These are phyloP conservation scores for Populus tomentosa DNA, from an alignment of 441 rosid genomes.

Conservation along the genomic window DNA sequence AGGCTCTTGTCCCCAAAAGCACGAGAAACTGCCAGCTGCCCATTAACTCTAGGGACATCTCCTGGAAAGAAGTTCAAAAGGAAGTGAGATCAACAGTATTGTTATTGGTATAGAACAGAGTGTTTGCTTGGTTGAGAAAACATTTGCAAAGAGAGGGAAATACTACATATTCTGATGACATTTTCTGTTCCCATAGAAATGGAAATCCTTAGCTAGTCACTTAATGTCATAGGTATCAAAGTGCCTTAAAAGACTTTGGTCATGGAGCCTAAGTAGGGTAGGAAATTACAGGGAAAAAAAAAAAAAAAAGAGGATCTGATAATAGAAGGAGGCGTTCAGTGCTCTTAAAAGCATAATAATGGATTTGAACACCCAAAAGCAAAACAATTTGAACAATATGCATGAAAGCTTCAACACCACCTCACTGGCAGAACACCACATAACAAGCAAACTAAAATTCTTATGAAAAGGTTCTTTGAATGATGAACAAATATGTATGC, in stretches of 20 bases:
- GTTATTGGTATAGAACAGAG: neutral
- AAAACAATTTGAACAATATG: neutral
- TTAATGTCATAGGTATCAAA: neutral
- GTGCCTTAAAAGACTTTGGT: neutral
- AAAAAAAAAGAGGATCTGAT: too few species aligned
- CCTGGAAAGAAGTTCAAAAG: conserved; percentile 39
- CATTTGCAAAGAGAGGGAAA: neutral
- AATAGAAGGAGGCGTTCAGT: neutral
- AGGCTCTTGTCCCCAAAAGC: conserved; percentile 95
- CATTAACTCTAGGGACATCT: conserved; percentile 91
- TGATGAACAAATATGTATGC: neutral
- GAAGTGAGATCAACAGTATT: conserved; percentile 2
- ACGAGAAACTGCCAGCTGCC: conserved; percentile 94
- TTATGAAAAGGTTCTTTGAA: neutral
- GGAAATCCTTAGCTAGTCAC: neutral
- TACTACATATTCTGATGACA: neutral
- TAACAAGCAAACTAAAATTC: neutral
- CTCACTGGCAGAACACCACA: neutral
- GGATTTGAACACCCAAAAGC: neutral
- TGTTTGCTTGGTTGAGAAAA: neutral
- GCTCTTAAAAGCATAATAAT: neutral
- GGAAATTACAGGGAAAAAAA: neutral
- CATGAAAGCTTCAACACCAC: neutral
- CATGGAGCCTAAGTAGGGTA: neutral
- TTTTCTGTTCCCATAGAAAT: neutral